Evolutionary conservation across 768 basidiomycete species (phyloP), one percentile per base, ranked within the genome.

Genomic region (Mycena sanguinolenta): DNA sequence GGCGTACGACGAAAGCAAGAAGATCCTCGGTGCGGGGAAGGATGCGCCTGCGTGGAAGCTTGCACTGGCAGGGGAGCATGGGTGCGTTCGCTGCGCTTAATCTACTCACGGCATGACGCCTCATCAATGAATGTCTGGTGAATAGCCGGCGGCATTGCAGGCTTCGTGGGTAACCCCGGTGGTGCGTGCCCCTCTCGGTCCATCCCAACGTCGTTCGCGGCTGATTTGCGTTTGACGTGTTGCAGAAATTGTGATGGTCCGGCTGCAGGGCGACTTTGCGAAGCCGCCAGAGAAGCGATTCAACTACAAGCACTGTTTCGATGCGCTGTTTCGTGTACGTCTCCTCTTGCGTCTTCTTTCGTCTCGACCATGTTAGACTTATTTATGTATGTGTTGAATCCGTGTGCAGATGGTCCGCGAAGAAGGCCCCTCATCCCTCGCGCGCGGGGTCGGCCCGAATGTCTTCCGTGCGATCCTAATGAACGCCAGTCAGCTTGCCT

Each of bases 1-100:
- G 90, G 94, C 93, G 19, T 95, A 96, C 79, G 95, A 96, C 71
- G 92, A 94, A 83, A 94, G 92, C 79, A 97, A 96, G 86, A 95
- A 92, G 83, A 72, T 92, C 9, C 75, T 96, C 0, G 93, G 93
- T 25, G 92, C 92, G 13, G 89, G 88, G 38, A 86, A 88, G 75
- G 86, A 92, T 72, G 86, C 91, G 0, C 90, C 95, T 3, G 90
- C 93, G 14, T 96, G 91, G 91, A 90, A 95, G 79, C 85, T 97
- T 50, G 94, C 91, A 1, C 63, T 85, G 13, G 95, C 95, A n/a
- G 58, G 95, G 95, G 19, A 90, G 90, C 67, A 96, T 96, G 92
- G 95, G 93, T 93, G 77, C 75, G 91, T 86, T 46, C 32, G n/a
- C n/a, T 19, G 58, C 28, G 58, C 65, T n/a, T 36, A 2, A 30